Conservation (phyloP, 768 basidiomycete species). For the Amanita thiersii region DNA sequence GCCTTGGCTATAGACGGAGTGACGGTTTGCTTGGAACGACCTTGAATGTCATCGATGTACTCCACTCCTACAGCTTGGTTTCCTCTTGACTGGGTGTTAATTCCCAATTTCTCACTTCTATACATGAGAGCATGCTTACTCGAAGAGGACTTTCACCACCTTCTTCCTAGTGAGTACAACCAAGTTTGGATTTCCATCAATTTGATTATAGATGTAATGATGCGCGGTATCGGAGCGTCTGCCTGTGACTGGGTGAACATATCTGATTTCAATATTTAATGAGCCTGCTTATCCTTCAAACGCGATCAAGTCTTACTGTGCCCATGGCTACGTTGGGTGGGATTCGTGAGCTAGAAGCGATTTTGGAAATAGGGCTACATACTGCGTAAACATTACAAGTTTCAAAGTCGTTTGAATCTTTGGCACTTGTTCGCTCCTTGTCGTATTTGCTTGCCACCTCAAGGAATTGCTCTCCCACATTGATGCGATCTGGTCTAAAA, state of each 20-base stretch:
- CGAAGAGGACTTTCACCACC: conserved; percentile 41
- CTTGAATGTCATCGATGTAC: conserved; percentile 30
- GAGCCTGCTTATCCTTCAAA: no score
- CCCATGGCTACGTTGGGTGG: conserved; percentile 34
- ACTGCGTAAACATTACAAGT: conserved; percentile 42
- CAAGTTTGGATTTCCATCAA: conserved; percentile 30
- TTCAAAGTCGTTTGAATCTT: conserved; percentile 42
- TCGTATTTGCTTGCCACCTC: conserved; percentile 38
- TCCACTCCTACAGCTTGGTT: conserved; percentile 43
- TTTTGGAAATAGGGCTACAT: conserved; percentile 12
- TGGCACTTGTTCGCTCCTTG: conserved; percentile 29
- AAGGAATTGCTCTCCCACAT: conserved; percentile 39
- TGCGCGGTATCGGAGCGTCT: conserved; percentile 50
- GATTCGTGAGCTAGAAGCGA: conserved; percentile 1
- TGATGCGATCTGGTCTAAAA: conserved; percentile 26
- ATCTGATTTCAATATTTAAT: conserved; percentile 28
- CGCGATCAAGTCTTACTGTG: conserved; percentile 43
- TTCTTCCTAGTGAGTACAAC: conserved; percentile 28
- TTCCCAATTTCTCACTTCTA: conserved; percentile 1
- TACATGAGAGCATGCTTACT: conserved; percentile 23
- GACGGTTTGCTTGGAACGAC: conserved; percentile 16
- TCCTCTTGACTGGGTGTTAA: conserved; percentile 24
- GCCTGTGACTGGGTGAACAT: conserved; percentile 42
- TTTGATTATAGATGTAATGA: conserved; percentile 41
- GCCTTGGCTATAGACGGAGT: conserved; percentile 22